These are phyloP conservation scores for Ceratobasidium sp. DNA, from an alignment of 1,284 basidiomycete species.

Conservation along the genomic window DNA sequence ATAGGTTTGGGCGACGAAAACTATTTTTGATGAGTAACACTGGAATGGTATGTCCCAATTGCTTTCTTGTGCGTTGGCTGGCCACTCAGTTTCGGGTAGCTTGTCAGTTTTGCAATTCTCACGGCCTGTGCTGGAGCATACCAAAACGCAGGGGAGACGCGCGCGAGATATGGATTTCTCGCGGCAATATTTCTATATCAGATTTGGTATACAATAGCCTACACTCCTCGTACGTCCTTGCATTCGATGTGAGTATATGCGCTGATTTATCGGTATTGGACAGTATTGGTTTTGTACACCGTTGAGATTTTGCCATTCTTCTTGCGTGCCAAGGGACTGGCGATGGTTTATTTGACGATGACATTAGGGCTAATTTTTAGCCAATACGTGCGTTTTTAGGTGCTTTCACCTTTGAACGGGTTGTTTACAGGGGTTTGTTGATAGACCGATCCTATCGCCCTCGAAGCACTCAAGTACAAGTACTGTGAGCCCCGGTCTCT, in stretches of 20 bases:
- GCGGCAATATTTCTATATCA: slow-evolving; percentile 64
- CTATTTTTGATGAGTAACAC: slow-evolving; percentile 74
- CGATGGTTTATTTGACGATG: slow-evolving; percentile 66
- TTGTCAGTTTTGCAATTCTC: slow-evolving; percentile 27
- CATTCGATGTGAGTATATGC: slow-evolving; percentile 18
- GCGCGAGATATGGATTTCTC: slow-evolving; percentile 56
- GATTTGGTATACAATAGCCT: slow-evolving; percentile 68
- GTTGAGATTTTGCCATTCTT: slow-evolving; percentile 77
- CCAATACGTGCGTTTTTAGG: slow-evolving; percentile 59
- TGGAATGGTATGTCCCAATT: slow-evolving; percentile 63
- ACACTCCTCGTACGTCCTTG: slow-evolving; percentile 61
- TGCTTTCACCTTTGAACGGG: not conserved
- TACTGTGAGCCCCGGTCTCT: slow-evolving; percentile 16
- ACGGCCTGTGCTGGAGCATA: slow-evolving; percentile 38
- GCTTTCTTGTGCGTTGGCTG: not conserved
- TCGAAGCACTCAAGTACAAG: slow-evolving; percentile 33
- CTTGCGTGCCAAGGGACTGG: slow-evolving; percentile 76
- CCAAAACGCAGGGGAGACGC: slow-evolving; percentile 15
- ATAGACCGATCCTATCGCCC: slow-evolving; percentile 29
- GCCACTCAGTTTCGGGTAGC: not conserved
- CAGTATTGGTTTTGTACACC: slow-evolving; percentile 64
- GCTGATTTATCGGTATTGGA: not conserved
- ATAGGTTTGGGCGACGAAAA: slow-evolving; percentile 70
- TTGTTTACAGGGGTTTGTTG: not conserved
- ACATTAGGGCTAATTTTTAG: slow-evolving; percentile 67